These are phyloP conservation scores for Lachancea thermotolerans DNA, from an alignment of 805 yeast species.

Conservation along the genomic window DNA sequence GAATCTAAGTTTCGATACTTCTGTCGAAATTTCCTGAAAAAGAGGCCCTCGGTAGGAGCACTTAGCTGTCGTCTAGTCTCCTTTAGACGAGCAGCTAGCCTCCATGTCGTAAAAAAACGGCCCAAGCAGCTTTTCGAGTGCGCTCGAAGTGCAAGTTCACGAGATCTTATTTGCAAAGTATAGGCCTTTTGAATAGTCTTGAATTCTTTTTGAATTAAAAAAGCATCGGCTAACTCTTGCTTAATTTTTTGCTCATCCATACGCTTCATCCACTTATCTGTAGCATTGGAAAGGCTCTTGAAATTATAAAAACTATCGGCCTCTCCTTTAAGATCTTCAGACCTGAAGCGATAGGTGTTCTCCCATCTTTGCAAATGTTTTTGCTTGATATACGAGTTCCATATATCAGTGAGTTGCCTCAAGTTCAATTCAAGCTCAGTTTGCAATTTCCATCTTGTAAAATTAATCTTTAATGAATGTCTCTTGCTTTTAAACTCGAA, in stretches of 20 bases:
- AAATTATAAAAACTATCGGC: slow-evolving; percentile 14
- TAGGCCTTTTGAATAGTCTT: slow-evolving; percentile 4
- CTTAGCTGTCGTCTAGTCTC: not conserved
- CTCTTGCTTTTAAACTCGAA: slow-evolving; percentile 13
- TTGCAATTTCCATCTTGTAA: slow-evolving; percentile 17
- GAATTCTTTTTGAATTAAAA: slow-evolving; percentile 17
- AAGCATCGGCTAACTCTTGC: slow-evolving; percentile 20
- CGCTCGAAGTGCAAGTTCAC: not conserved
- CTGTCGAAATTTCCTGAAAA: not conserved
- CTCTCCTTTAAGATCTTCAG: slow-evolving; percentile 6
- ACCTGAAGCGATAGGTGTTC: slow-evolving; percentile 2
- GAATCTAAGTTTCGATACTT: not conserved
- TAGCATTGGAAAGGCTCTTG: slow-evolving; percentile 13
- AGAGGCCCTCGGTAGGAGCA: not conserved
- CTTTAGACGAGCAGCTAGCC: not conserved
- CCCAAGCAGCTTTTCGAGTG: not conserved
- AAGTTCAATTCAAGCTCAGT: slow-evolving; percentile 10
- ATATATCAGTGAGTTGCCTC: slow-evolving; percentile 9
- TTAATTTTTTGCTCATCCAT: slow-evolving; percentile 14
- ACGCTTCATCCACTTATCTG: slow-evolving; percentile 16
- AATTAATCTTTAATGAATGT: slow-evolving; percentile 6
- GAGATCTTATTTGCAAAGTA: too few relatives aligned
- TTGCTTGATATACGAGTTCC: slow-evolving; percentile 13
- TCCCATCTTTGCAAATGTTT: slow-evolving; percentile 13
- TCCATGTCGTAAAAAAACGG: not conserved